Base-by-base conservation (phyloP, 768 basidiomycete species). In the Macrolepiota dolichaula region DNA sequence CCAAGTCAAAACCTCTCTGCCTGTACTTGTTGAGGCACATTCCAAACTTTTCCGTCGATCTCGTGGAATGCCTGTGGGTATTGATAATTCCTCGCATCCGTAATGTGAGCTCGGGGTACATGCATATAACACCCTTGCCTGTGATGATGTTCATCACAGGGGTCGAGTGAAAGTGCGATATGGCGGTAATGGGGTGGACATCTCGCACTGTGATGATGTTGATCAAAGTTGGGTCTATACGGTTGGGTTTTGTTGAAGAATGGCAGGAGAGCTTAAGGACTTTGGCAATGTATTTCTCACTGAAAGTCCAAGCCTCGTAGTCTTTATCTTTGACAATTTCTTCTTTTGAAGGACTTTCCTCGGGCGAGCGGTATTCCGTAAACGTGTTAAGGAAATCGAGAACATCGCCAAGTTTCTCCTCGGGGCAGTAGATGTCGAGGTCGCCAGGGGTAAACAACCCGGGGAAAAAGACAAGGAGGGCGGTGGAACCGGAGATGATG, bases 61-160 rank as follows among this genome's bases (percentile, higher is more conserved):
- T 19, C 13, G 25, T 51, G 6, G 57, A 51, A 15, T 29, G 15
- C 49, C 50, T 51, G 12, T 51, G 24, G 17, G 57, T 42, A 32
- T 59, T 59, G 25, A 59, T 42, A 1, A 59, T 19, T 6, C 57
- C 57, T 19, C 57, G 29, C 57, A 51, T 54, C 17, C 24, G 35
- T 4, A 62, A 17, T 13, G 61, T 62, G 38, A 55, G 49, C 29
- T 62, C 52, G 13, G 61, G 61, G 37, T 62, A 62, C 19, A 62
- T 19, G 44, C 61, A 62, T 3, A 62, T 25, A 4, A 37, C 47
- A 11, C 61, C 61, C 15, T 47, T 62, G 44, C 53, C 61, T 32
- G 61, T 62, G 19, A 62, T 62, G 61, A 62, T n/a, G 15, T 62
- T 62, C 61, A 62, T 62, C 19, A 62, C 61, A 3, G 52, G 61